Conservation (phyloP, 1,284 basidiomycete genomes). For the Amylostereum chailletii region DNA sequence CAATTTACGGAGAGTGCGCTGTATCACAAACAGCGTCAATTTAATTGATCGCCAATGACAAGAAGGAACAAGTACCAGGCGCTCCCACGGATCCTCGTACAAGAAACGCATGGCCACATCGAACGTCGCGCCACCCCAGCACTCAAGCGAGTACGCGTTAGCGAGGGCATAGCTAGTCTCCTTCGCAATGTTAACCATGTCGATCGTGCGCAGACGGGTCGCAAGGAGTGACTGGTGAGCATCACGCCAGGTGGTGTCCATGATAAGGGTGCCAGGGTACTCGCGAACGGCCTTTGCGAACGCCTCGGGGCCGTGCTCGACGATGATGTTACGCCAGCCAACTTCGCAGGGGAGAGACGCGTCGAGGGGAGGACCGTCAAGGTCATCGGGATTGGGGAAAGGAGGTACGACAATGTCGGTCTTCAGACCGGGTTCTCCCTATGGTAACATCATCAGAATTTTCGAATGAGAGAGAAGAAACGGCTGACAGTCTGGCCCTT, state of each 20-base stretch:
- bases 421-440: constrained; percentile 91
- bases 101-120: constrained; percentile 99
- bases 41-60: background rate
- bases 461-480: background rate
- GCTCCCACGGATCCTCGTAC: constrained; percentile 99
- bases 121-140: constrained; percentile 99
- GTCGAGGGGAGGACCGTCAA: constrained; percentile 69
- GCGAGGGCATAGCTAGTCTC: constrained; percentile 93
- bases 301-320: constrained; percentile 95
- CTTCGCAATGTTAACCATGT: constrained; percentile 98
- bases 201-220: constrained; percentile 91
- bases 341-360: constrained; percentile 75
- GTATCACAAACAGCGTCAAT: constrained; percentile 2
- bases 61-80: constrained; percentile 52
- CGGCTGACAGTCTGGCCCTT: constrained; percentile 68
- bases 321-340: constrained; percentile 99
- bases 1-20: constrained; percentile 89
- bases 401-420: constrained; percentile 83
- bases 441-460: constrained; percentile 2
- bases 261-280: constrained; percentile 92
- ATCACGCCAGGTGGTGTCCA: constrained; percentile 99
- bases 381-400: constrained; percentile 74
- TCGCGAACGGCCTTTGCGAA: constrained; percentile 97
- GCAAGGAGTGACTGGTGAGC: constrained; percentile 98
- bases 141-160: constrained; percentile 96